These are phyloP conservation scores for Backusella circina DNA, from an alignment of 192 early-diverging fungal genomes.

Conservation along the genomic window DNA sequence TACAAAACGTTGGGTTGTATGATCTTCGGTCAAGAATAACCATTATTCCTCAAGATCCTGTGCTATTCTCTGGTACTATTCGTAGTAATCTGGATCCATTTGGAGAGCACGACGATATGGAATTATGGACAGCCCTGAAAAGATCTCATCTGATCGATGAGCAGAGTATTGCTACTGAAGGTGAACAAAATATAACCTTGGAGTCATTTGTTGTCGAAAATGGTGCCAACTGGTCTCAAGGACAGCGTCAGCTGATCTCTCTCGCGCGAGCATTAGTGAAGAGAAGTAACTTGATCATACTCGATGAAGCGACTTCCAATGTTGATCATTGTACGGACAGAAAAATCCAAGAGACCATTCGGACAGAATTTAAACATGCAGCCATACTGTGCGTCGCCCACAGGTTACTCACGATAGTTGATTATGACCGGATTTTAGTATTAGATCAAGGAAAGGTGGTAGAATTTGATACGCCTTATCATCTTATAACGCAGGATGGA, in stretches of 20 bases:
- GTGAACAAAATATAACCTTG: constrained; percentile 28
- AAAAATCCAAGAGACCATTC: no score
- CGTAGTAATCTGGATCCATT: constrained; percentile 70
- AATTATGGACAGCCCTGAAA: constrained; percentile 52
- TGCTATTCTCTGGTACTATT: constrained; percentile 52
- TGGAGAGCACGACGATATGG: constrained; percentile 44
- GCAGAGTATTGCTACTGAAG: no score
- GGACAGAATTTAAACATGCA: no score
- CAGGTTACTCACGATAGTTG: no score
- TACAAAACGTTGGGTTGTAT: constrained; percentile 58
- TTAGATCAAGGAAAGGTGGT: no score
- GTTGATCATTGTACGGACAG: constrained; percentile 8
- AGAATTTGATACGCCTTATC: no score
- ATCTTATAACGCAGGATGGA: background rate
- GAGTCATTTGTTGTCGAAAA: constrained; percentile 35
- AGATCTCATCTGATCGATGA: no score
- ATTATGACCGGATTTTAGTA: no score
- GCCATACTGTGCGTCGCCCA: no score
- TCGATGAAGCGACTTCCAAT: constrained; percentile 65
- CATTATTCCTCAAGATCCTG: constrained; percentile 88
- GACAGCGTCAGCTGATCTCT: constrained; percentile 57
- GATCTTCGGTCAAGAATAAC: constrained; percentile 68
- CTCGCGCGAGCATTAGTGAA: constrained; percentile 58
- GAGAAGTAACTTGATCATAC: constrained; percentile 51
- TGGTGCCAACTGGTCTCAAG: constrained; percentile 57